These are phyloP conservation scores for Termitomyces titanicus DNA, from an alignment of 768 basidiomycete species.

Conservation along the genomic window DNA sequence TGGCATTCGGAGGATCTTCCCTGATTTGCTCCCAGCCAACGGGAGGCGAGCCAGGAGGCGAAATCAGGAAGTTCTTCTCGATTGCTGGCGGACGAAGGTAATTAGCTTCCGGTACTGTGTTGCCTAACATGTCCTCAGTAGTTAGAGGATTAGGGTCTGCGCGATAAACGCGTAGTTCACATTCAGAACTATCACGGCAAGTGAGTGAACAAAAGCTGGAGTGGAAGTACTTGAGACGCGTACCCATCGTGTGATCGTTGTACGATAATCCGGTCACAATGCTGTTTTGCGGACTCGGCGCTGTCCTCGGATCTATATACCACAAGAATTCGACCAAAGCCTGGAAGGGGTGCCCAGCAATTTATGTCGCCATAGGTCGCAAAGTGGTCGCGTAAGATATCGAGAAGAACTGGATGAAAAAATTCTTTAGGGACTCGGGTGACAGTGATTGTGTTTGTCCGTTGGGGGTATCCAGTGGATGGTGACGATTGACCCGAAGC, in stretches of 20 bases:
- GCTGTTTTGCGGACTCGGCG: conserved; percentile 64
- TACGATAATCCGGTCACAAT: conserved; percentile 62
- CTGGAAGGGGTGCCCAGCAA: conserved; percentile 84
- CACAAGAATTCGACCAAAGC: conserved; percentile 78
- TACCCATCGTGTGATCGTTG: conserved; percentile 49
- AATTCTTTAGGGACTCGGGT: conserved; percentile 73
- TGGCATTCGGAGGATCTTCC: conserved; percentile 86
- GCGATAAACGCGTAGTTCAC: conserved; percentile 65
- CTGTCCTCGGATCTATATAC: conserved; percentile 66
- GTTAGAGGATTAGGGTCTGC: conserved; percentile 68
- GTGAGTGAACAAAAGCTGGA: conserved; percentile 4
- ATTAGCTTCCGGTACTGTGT: conserved; percentile 36
- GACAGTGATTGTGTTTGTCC: conserved; percentile 84
- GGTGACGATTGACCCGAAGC: conserved; percentile 15
- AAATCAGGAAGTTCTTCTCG: conserved; percentile 96
- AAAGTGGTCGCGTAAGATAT: conserved; percentile 71
- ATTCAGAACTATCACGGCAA: conserved; percentile 35
- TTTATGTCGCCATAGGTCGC: conserved; percentile 75
- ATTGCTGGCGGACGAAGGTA: conserved; percentile 74
- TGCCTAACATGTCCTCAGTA: conserved; percentile 22
- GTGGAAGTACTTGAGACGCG: conserved; percentile 23
- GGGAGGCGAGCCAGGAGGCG: conserved; percentile 96
- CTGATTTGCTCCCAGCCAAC: conserved; percentile 92
- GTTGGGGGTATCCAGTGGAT: conserved; percentile 18
- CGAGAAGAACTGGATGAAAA: conserved; percentile 68